Percentiles rank a stretch among this genome's conserved stretches.
These are phyloP conservation scores for Rhodamnia rubescens DNA, from an alignment of 345 rosid genomes.

Conservation along the genomic window DNA sequence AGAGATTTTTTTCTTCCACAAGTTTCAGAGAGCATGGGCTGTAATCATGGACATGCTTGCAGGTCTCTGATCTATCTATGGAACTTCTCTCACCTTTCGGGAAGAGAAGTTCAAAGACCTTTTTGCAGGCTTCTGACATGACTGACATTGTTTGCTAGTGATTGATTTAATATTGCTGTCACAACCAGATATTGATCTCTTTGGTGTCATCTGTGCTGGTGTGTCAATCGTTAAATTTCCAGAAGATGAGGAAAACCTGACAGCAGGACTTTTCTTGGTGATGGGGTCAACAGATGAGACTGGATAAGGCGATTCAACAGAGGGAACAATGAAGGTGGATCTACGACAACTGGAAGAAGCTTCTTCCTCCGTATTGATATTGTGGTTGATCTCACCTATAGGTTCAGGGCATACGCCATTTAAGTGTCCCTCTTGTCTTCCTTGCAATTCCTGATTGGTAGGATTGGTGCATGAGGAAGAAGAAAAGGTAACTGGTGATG, in stretches of 20 bases:
- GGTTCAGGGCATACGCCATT: background rate
- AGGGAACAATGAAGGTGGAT: background rate
- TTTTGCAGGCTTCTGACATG: slow-evolving; percentile 25
- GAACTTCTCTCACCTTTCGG: slow-evolving; percentile 7
- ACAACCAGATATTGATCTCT: slow-evolving; percentile 17
- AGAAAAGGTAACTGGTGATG: slow-evolving; percentile 4
- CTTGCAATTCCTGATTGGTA: background rate
- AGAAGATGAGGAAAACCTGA: slow-evolving; percentile 7
- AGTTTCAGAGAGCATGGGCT: background rate
- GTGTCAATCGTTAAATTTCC: slow-evolving; percentile 18
- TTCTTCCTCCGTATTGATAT: slow-evolving; percentile 5
- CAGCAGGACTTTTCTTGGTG: slow-evolving; percentile 20
- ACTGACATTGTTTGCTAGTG: background rate
- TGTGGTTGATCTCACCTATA: background rate
- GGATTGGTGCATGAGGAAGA: background rate
- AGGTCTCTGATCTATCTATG: background rate
- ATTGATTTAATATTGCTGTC: slow-evolving; percentile 7
- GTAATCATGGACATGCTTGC: background rate
- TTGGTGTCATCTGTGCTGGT: slow-evolving; percentile 37
- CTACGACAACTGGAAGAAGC: background rate
- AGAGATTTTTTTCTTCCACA: background rate
- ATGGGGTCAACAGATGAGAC: background rate
- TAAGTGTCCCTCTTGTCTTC: background rate
- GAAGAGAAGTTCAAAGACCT: slow-evolving; percentile 28
- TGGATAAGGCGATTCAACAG: background rate